Percentiles rank a stretch among this genome's conserved stretches.
Conservation (phyloP, 257 asterid genomes). For the Solanum okadae region DNA sequence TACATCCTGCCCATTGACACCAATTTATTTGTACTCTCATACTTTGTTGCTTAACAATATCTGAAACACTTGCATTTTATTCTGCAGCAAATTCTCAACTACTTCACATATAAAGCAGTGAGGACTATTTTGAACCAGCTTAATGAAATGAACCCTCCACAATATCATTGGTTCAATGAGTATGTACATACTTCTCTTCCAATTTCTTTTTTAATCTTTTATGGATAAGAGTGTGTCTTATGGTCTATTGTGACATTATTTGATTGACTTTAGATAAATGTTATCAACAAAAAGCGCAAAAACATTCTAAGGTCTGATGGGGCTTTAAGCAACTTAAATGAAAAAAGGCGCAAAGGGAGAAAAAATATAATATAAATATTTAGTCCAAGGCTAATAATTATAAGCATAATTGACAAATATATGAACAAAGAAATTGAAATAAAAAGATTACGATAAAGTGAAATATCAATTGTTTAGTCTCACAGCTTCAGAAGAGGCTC, state of each 20-base stretch:
- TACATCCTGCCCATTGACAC: not conserved
- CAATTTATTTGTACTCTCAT: not conserved
- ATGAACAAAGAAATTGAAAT: not conserved
- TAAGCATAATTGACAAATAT: no score
- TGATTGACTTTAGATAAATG: not conserved
- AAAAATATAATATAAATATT: no score
- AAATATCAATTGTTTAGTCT: not conserved
- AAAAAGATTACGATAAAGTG: not conserved
- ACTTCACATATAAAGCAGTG: constrained; percentile 86
- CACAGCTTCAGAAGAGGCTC: not conserved
- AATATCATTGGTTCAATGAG: constrained; percentile 81
- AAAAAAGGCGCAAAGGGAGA: not conserved
- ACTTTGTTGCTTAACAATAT: not conserved
- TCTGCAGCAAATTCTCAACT: constrained; percentile 70
- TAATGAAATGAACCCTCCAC: constrained; percentile 85
- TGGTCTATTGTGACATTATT: not conserved
- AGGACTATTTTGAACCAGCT: constrained; percentile 86
- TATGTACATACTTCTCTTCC: constrained; percentile 20
- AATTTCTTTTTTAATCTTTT: not conserved
- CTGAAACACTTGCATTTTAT: not conserved
- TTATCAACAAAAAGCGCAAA: not conserved
- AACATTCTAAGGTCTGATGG: not conserved
- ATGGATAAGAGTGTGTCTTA: not conserved
- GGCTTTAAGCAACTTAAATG: not conserved
- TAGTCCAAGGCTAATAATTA: not conserved